Percentiles rank a stretch among this genome's conserved stretches.
Evolutionary conservation across 108 stramenopile genomes (phyloP).

Genomic region (Phaeodactylum tricornutum): DNA sequence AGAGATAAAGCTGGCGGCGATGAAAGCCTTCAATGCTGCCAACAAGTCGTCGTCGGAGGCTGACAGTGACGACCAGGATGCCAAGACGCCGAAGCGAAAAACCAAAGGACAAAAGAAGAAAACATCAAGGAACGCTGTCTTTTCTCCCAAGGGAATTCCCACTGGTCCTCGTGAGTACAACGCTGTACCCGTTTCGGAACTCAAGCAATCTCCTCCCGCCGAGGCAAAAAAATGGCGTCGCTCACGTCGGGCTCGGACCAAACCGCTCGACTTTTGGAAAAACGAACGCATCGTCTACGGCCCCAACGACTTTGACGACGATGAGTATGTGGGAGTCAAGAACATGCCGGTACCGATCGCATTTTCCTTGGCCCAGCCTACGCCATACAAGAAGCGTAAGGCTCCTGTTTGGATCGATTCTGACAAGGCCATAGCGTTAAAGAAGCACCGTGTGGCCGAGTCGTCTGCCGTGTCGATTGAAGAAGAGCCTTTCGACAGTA

Average conservation of each 20-base stretch:
- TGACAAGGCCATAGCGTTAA: constrained; percentile 6
- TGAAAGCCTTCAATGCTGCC: constrained; percentile 8
- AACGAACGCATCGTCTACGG: constrained; percentile 78
- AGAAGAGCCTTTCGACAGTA: constrained; percentile 44
- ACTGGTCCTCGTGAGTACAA: constrained; percentile 46
- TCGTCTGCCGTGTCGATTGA: neutral
- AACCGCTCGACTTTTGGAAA: constrained; percentile 83
- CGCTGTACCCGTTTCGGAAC: constrained; percentile 46
- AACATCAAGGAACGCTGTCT: constrained; percentile 18
- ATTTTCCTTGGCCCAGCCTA: constrained; percentile 50
- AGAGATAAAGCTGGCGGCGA: neutral
- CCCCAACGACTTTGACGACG: constrained; percentile 34
- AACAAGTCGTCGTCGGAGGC: neutral
- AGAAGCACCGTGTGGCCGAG: neutral
- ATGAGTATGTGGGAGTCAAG: constrained; percentile 46
- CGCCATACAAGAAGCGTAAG: constrained; percentile 62
- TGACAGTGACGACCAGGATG: neutral
- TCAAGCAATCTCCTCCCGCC: constrained; percentile 35
- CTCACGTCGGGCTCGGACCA: constrained; percentile 37
- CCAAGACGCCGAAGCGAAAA: constrained; percentile 1
- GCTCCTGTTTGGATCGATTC: constrained; percentile 7
- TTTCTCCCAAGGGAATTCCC: constrained; percentile 39
- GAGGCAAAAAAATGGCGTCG: constrained; percentile 37
- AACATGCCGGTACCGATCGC: constrained; percentile 70
- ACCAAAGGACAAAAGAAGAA: constrained; percentile 23